phyloP scores from a whole-genome alignment of 2,329 filamentous ascomycete species.

The Aspergillaceae sp. region DNA sequence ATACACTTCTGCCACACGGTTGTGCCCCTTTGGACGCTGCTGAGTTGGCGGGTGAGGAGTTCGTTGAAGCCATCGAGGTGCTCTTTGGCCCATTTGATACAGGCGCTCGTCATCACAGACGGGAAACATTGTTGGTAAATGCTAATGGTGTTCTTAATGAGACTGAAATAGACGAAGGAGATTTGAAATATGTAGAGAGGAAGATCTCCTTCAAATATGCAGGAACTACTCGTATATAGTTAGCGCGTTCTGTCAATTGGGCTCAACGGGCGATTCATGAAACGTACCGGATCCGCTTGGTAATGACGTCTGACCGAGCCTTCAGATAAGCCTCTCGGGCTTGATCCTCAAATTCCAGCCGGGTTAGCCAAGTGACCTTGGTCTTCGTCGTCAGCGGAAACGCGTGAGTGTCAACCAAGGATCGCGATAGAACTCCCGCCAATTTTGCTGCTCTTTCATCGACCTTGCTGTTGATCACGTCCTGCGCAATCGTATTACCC shows the following conservation, averaged over 20 bases:
- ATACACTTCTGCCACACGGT: slow-evolving; percentile 76
- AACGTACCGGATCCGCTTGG: slow-evolving; percentile 68
- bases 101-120: slow-evolving; percentile 78
- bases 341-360: slow-evolving; percentile 81
- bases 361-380: slow-evolving; percentile 74
- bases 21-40: slow-evolving; percentile 69
- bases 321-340: slow-evolving; percentile 80
- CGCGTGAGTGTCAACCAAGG: slow-evolving; percentile 68
- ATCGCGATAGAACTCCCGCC: slow-evolving; percentile 65
- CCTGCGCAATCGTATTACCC: slow-evolving; percentile 77
- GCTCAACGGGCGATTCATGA: neutral
- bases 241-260: neutral
- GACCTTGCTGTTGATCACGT: slow-evolving; percentile 85
- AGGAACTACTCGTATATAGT: slow-evolving; percentile 54
- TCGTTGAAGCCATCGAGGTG: slow-evolving; percentile 85
- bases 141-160: slow-evolving; percentile 85
- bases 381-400: slow-evolving; percentile 68
- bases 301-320: slow-evolving; percentile 68
- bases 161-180: slow-evolving; percentile 89
- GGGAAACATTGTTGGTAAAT: slow-evolving; percentile 86
- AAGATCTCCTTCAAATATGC: slow-evolving; percentile 89
- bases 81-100: slow-evolving; percentile 97
- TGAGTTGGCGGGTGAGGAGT: slow-evolving; percentile 73
- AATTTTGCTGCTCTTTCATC: slow-evolving; percentile 74
- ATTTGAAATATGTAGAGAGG: slow-evolving; percentile 91